phyloP scores from a whole-genome alignment of 495 filamentous ascomycete genomes.

The Aspergillus wentii region DNA sequence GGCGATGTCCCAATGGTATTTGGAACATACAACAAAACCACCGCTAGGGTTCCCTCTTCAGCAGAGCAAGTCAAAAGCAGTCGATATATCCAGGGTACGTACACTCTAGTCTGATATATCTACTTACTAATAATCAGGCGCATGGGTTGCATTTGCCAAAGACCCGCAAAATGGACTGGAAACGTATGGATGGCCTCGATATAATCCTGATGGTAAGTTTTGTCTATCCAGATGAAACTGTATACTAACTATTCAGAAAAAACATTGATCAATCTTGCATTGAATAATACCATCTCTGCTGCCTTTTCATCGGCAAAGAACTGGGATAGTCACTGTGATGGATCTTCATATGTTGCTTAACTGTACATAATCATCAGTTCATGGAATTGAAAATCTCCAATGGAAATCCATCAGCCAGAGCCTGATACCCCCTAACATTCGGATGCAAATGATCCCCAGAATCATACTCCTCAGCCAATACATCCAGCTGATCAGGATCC shows the following conservation, averaged over 20 bases:
- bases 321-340: too few relatives aligned
- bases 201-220: too few relatives aligned
- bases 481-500: slow-evolving; percentile 38
- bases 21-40: slow-evolving; percentile 23
- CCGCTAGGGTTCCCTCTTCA: background rate
- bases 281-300: too few relatives aligned
- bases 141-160: slow-evolving; percentile 46
- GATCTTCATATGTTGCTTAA: too few relatives aligned
- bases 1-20: slow-evolving; percentile 46
- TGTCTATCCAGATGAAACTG: too few relatives aligned
- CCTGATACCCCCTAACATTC: slow-evolving; percentile 58
- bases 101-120: background rate
- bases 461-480: slow-evolving; percentile 49
- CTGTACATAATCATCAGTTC: background rate
- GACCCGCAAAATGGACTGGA: slow-evolving; percentile 33
- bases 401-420: slow-evolving; percentile 56
- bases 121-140: slow-evolving; percentile 17
- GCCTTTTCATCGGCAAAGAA: too few relatives aligned
- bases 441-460: slow-evolving; percentile 70
- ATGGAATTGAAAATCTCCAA: slow-evolving; percentile 52
- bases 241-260: too few relatives aligned
- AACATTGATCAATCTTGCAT: too few relatives aligned
- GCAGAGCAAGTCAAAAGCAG: slow-evolving; percentile 5
- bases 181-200: slow-evolving; percentile 31
- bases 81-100: slow-evolving; percentile 16